These are phyloP conservation scores for Zygosaccharomyces bisporus DNA, from an alignment of 805 yeast genomes.

Conservation along the genomic window DNA sequence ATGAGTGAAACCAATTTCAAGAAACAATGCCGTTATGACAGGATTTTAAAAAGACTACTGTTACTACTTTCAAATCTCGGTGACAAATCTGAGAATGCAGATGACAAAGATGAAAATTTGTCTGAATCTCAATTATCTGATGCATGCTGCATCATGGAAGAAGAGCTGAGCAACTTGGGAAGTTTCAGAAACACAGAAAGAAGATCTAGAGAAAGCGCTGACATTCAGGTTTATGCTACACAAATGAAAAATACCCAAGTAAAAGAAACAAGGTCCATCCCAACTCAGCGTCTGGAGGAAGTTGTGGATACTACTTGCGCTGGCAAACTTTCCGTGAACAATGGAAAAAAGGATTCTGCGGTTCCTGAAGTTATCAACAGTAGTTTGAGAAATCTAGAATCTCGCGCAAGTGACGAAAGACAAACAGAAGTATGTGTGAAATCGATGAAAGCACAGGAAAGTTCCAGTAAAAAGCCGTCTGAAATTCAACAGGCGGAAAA, in stretches of 20 bases:
- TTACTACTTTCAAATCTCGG: background rate
- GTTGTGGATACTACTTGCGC: background rate
- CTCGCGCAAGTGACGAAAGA: no score
- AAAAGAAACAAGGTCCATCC: no score
- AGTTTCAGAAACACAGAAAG: background rate
- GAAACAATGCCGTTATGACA: background rate
- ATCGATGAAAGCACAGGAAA: no score
- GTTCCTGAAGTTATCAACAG: background rate
- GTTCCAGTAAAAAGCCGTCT: no score
- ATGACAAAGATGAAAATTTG: background rate
- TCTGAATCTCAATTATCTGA: background rate
- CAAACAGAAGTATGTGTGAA: no score
- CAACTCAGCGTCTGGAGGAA: background rate
- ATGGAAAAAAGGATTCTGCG: background rate
- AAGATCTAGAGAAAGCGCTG: background rate
- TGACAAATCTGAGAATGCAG: background rate
- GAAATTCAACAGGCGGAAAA: no score
- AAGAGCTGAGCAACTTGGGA: background rate
- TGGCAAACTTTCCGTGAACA: background rate
- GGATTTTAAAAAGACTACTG: background rate
- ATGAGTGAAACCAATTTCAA: background rate
- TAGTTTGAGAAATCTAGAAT: background rate
- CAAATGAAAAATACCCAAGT: background rate
- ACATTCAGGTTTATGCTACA: constrained; percentile 3
- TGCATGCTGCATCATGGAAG: background rate